phyloP scores from a whole-genome alignment of 768 basidiomycete genomes.

The Sarcodon sp. region DNA sequence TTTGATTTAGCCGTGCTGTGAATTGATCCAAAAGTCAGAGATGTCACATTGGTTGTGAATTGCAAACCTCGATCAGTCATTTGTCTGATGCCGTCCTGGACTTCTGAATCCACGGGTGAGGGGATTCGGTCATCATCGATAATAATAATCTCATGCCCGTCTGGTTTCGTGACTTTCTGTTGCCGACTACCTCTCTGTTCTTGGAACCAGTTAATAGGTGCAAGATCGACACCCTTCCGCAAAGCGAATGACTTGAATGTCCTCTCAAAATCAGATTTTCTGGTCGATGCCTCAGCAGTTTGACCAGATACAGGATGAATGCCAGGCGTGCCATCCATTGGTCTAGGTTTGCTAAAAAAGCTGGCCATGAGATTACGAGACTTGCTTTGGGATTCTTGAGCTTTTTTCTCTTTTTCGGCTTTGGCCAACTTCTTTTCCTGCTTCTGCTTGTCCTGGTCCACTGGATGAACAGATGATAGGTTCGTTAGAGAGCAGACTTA shows the following conservation, averaged over 20 bases:
- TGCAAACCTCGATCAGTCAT: slow-evolving; percentile 30
- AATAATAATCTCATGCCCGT: slow-evolving; percentile 39
- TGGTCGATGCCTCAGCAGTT: slow-evolving; percentile 18
- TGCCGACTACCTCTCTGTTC: slow-evolving; percentile 14
- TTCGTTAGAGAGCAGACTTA: slow-evolving; percentile 11
- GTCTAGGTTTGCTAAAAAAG: slow-evolving; percentile 40
- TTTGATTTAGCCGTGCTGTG: slow-evolving; percentile 11
- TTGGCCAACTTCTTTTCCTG: slow-evolving; percentile 57
- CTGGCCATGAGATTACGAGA: slow-evolving; percentile 65
- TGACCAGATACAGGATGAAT: slow-evolving; percentile 11
- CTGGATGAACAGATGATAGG: background rate
- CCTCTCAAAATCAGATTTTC: slow-evolving; percentile 54
- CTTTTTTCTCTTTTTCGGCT: slow-evolving; percentile 59
- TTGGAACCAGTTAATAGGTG: slow-evolving; percentile 62
- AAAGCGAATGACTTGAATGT: slow-evolving; percentile 70
- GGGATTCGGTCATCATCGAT: slow-evolving; percentile 31
- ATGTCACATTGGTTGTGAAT: background rate
- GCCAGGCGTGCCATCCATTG: slow-evolving; percentile 33
- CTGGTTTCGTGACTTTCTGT: slow-evolving; percentile 9
- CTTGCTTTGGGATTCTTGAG: slow-evolving; percentile 56
- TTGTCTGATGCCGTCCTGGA: slow-evolving; percentile 3
- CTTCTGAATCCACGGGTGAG: slow-evolving; percentile 5
- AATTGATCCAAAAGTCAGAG: background rate
- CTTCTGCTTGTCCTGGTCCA: slow-evolving; percentile 49
- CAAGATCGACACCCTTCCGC: slow-evolving; percentile 63